phyloP scores from a whole-genome alignment of 768 basidiomycete genomes.

The Termitomyces titanicus region DNA sequence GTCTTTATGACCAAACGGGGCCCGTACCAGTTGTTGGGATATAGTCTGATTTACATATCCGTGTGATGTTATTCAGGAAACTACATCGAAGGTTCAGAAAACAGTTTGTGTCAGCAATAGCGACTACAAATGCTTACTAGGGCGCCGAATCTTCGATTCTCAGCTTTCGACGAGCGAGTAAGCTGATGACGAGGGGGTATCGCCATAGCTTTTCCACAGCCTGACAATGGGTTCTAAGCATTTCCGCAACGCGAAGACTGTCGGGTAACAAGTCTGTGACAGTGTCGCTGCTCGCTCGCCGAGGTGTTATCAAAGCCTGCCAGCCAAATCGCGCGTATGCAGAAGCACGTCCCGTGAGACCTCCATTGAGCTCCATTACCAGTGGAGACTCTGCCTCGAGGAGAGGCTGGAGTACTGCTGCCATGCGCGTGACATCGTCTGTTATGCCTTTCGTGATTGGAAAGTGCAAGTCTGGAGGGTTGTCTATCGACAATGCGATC shows the following conservation, averaged over 20 bases:
- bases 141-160: constrained; percentile 71
- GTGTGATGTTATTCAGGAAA: constrained; percentile 60
- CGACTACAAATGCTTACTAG: constrained; percentile 51
- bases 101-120: background rate
- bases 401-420: constrained; percentile 5
- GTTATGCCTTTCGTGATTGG: constrained; percentile 8
- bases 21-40: constrained; percentile 61
- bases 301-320: constrained; percentile 10
- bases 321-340: constrained; percentile 13
- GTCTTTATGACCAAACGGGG: constrained; percentile 7
- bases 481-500: constrained; percentile 7
- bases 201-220: constrained; percentile 66
- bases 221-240: constrained; percentile 40
- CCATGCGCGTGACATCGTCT: constrained; percentile 8
- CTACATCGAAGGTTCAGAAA: constrained; percentile 29
- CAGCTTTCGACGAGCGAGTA: constrained; percentile 54
- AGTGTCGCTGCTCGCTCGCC: constrained; percentile 10
- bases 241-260: constrained; percentile 37
- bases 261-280: constrained; percentile 3
- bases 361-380: constrained; percentile 12
- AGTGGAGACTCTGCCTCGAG: constrained; percentile 9
- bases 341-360: constrained; percentile 12
- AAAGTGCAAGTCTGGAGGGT: constrained; percentile 9
- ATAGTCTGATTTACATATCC: constrained; percentile 67
- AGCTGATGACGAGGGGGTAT: constrained; percentile 56